A percentile compares a stretch with the other conserved stretches of the same genome.
phyloP scores from a whole-genome alignment of 1,284 basidiomycete genomes.

The Ustilago hordei region DNA sequence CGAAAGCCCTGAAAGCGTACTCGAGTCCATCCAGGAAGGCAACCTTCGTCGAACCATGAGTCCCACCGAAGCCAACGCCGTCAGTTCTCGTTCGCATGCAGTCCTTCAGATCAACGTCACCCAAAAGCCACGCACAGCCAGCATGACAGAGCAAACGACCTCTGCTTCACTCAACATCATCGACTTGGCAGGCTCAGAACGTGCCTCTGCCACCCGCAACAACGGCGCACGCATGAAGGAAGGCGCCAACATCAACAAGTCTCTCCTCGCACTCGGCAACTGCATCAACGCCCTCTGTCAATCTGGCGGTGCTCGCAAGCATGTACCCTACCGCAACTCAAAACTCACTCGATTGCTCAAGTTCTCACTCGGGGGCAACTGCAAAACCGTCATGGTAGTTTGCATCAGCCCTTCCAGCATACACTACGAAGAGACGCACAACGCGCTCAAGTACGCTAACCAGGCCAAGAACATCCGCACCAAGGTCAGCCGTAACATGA shows the following conservation, averaged over 20 bases:
- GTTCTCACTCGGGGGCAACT: conserved; percentile 69
- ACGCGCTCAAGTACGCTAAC: conserved; percentile 69
- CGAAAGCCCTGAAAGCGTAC: conserved; percentile 62
- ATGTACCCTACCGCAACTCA: conserved; percentile 68
- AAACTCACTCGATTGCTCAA: conserved; percentile 69
- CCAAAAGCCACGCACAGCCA: conserved; percentile 65
- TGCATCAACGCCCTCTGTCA: conserved; percentile 70
- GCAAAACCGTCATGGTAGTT: conserved; percentile 70
- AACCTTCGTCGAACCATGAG: conserved; percentile 67
- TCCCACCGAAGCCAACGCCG: conserved; percentile 68
- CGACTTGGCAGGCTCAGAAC: conserved; percentile 68
- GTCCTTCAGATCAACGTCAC: conserved; percentile 69
- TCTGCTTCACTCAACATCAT: conserved; percentile 69
- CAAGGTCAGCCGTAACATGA: conserved; percentile 67
- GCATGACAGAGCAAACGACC: conserved; percentile 62
- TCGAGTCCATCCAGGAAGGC: conserved; percentile 67
- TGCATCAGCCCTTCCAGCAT: conserved; percentile 67
- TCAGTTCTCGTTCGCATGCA: conserved; percentile 66
- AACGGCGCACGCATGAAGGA: conserved; percentile 69
- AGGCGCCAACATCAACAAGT: conserved; percentile 70
- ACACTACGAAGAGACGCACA: conserved; percentile 69
- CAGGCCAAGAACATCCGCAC: conserved; percentile 70
- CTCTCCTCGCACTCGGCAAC: conserved; percentile 67
- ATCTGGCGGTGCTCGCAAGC: conserved; percentile 54
- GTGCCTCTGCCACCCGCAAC: conserved; percentile 67